Evolutionary conservation across 163 green algal species (phyloP), one percentile per base, ranked within the genome.

Genomic region (Chlorella variabilis): DNA sequence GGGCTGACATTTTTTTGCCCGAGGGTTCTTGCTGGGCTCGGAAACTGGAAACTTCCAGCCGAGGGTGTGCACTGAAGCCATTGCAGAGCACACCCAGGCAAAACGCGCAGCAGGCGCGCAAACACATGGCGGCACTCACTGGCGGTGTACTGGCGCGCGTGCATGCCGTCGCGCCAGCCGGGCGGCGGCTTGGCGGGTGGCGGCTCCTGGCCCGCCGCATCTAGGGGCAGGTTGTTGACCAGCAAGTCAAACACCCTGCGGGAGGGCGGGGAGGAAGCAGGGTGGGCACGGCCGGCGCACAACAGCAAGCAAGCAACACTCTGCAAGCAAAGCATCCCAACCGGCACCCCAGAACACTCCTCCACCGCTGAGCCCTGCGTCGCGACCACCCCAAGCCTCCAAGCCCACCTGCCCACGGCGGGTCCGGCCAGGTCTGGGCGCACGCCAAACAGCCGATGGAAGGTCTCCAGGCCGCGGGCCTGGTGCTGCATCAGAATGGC

Each of bases 391-490:
- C 54, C 15, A 41, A 15, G 7, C 61, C 9, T 41, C 29, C 61
- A 39, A 68, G 7, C 66, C 20, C 61, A 80, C 85, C 75, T 86
- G 81, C 33, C 81, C 15, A 89, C 48, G 1, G 91, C 80, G 23
- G 87, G 84, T 5, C 77, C 80, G 4, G 82, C 80, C n/a, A 94
- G 82, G 48, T 93, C 88, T 7, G 84, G 86, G 1, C 84, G 85
- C 27, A 81, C 61, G 0, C 56, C 45, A 38, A 94, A 76, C 41
- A 95, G 76, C 34, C 78, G 80, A 1, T 71, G 77, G 39, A 94
- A 93, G 7, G 89, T 78, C 83, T 96, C 92, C 45, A 94, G 80
- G 0, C 59, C 85, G 9, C 88, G 85, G 0, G 89, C 87, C 73
- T 93, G 89, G 85, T 91, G 88, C 29, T 90, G 65, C 6, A 94